Evolutionary conservation across 495 filamentous ascomycete genomes (phyloP), one percentile per base, ranked within the genome.

Genomic region (Cladorrhinum samala): DNA sequence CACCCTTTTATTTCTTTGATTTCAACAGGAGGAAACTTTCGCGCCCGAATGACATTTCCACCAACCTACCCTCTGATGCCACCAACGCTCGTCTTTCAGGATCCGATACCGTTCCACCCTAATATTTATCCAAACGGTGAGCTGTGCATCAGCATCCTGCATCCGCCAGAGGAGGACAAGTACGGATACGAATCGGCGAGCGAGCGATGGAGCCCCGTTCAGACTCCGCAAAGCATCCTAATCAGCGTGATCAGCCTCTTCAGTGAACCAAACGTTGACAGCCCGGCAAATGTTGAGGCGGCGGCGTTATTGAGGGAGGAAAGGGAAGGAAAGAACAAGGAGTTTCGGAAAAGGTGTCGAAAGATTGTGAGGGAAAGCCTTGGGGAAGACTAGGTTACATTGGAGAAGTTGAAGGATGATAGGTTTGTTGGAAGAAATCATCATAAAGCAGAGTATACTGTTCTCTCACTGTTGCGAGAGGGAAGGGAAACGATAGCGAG

Each of bases 81-180:
- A 2, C 94, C 93, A 0, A 92, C 87, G 65, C 87, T 97, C 71
- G 90, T 85, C 44, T 98, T 98, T 72, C 83, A 91, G 56, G 78
- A 77, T 1, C 86, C 93, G 0, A 81, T 97, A 51, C 78, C 78
- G 0, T 98, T 95, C 73, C 93, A 98, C 61, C 93, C 93, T 0
- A 98, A 98, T 68, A 88, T 98, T 68, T 98, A 96, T 76, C 75
- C 81, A 9, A 82, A 79, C 67, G 93, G 93, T 62, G 84, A 88
- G 44, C 90, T 98, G 54, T 98, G 93, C 76, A 97, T 98, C 65
- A 93, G 87, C 30, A 97, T 98, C 73, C 77, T 98, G 19, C 94
- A 98, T 71, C 89, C 91, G 1, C 94, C 94, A 1, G 91, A 91
- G 73, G 91, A 96, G 63, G 93, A 98, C 66, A 87, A 90, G 62